phyloP scores from a whole-genome alignment of 768 basidiomycete genomes.

The Hygrocybe coccinea region DNA sequence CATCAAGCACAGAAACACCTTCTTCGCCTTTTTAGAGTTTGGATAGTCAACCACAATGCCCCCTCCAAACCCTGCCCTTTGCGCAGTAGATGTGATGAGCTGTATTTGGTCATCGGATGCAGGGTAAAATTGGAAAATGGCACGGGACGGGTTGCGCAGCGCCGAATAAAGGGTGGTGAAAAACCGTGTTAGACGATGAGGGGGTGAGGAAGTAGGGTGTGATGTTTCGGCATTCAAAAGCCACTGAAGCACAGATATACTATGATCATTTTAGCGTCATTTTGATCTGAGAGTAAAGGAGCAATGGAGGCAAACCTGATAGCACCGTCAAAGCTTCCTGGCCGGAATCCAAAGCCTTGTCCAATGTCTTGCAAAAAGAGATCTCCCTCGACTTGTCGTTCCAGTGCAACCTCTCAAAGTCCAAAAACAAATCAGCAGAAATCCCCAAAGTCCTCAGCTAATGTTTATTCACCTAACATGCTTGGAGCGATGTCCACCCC shows the following conservation, averaged over 20 bases:
- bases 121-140: conserved; percentile 92
- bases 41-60: conserved; percentile 97
- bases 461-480: conserved; percentile 77
- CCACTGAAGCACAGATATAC: conserved; percentile 99
- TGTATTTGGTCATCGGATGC: conserved; percentile 96
- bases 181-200: conserved; percentile 78
- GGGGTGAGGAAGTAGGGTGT: conserved; percentile 83
- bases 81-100: conserved; percentile 88
- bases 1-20: conserved; percentile 90
- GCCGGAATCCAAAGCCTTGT: conserved; percentile 94
- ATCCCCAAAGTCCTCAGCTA: not conserved
- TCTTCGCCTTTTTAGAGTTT: conserved; percentile 91
- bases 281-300: not conserved
- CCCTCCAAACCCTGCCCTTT: conserved; percentile 93
- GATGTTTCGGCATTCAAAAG: conserved; percentile 94
- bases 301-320: conserved; percentile 62
- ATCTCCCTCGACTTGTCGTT: conserved; percentile 93
- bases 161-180: conserved; percentile 90
- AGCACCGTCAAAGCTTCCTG: conserved; percentile 95
- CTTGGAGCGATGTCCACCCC: conserved; percentile 94
- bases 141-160: conserved; percentile 79
- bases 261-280: conserved; percentile 28
- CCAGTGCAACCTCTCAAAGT: conserved; percentile 81
- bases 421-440: conserved; percentile 1
- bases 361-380: conserved; percentile 96